These are phyloP conservation scores for Aspergillus transmontanensis DNA, from an alignment of 2,329 filamentous ascomycete species.

Conservation along the genomic window DNA sequence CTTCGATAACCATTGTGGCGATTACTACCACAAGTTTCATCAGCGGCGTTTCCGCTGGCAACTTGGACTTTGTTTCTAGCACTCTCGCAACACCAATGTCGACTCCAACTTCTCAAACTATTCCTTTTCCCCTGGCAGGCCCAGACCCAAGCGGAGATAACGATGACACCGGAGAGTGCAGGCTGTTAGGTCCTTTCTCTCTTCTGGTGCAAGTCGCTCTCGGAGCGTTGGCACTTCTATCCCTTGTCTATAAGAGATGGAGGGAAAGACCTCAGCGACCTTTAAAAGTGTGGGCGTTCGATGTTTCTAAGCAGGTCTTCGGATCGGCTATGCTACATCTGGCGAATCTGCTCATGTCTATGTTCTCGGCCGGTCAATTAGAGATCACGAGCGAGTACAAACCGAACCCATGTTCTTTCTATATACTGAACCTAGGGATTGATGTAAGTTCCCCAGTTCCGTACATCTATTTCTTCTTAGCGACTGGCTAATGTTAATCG, in stretches of 20 bases:
- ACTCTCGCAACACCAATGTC: conserved; percentile 22
- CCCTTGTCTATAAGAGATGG: conserved; percentile 91
- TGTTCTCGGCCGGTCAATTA: conserved; percentile 88
- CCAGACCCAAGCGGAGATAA: conserved; percentile 37
- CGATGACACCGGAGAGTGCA: conserved; percentile 73
- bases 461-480: neutral
- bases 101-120: conserved; percentile 24
- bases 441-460: conserved; percentile 68
- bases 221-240: conserved; percentile 77
- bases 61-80: conserved; percentile 16
- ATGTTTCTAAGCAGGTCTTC: conserved; percentile 95
- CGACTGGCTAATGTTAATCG: neutral
- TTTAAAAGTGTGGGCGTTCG: conserved; percentile 96
- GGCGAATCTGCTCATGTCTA: conserved; percentile 92
- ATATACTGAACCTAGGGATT: conserved; percentile 89
- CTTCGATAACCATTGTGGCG: conserved; percentile 4
- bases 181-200: conserved; percentile 86
- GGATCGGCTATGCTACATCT: conserved; percentile 89
- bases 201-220: conserved; percentile 86
- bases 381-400: conserved; percentile 54
- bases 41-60: conserved; percentile 16
- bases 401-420: conserved; percentile 96
- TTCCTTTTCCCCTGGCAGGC: conserved; percentile 19
- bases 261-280: conserved; percentile 88
- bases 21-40: conserved; percentile 12